phyloP scores from a whole-genome alignment of 768 basidiomycete species.

The Amylocystis lapponica region DNA sequence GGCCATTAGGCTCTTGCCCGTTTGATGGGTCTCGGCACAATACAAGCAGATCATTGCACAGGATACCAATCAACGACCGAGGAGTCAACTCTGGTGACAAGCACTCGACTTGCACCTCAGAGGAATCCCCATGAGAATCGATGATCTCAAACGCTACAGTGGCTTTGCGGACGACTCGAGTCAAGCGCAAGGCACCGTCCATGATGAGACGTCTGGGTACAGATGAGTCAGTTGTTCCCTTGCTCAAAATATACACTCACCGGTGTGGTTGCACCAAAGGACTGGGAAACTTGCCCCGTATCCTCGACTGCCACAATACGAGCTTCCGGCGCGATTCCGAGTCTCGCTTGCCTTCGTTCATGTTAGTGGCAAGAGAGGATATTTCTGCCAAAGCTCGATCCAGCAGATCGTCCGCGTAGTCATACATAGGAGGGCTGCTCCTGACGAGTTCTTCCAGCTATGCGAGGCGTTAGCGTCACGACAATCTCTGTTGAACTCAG shows the following conservation, averaged over 20 bases:
- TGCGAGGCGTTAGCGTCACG: neutral
- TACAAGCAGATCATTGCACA: conserved; percentile 92
- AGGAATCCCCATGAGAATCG: conserved; percentile 69
- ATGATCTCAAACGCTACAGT: conserved; percentile 76
- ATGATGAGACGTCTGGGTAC: conserved; percentile 75
- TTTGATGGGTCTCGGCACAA: conserved; percentile 83
- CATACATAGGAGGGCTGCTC: conserved; percentile 75
- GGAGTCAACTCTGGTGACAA: conserved; percentile 83
- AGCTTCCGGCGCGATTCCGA: conserved; percentile 88
- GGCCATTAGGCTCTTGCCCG: conserved; percentile 65
- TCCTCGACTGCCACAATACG: conserved; percentile 86
- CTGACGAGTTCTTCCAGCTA: conserved; percentile 83
- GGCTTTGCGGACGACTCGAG: conserved; percentile 86
- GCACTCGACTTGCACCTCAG: conserved; percentile 85
- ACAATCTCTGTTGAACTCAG: conserved; percentile 3
- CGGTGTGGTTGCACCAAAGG: conserved; percentile 98
- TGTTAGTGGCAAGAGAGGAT: conserved; percentile 80
- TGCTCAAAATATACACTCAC: conserved; percentile 34
- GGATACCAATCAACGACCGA: conserved; percentile 69
- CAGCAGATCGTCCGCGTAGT: conserved; percentile 76
- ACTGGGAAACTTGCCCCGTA: conserved; percentile 88
- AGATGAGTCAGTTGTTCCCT: neutral
- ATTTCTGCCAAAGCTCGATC: conserved; percentile 86
- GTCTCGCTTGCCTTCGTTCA: conserved; percentile 98
- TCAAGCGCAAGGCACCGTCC: conserved; percentile 82